Evolutionary conservation across 192 early-diverging fungal genomes (phyloP), one percentile per base, ranked within the genome.

Genomic region (Coemansia sp.): DNA sequence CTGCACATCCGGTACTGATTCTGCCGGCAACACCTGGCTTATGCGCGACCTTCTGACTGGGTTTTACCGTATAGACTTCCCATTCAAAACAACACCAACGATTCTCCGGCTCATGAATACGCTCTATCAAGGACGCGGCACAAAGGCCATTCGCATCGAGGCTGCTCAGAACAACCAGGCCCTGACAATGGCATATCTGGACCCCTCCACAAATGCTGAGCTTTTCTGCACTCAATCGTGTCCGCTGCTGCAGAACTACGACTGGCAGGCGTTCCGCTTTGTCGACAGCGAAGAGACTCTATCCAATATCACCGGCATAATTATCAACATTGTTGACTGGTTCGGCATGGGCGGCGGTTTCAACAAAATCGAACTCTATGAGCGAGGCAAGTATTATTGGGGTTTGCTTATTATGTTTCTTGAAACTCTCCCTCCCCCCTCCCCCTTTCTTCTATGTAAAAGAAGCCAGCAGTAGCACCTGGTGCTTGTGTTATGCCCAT

Each of bases 21-120:
- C 66, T n/a, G 26, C 68, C 3, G 66, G 80, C 25, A 71, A 85
- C 40, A 86, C 87, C n/a, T 91, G 89, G 89, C 76, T 93, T 28
- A 67, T 93, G 72, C 82, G 76, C 58, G 85, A 91, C 69, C 71
- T 81, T 62, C 84, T 86, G n/a, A 85, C 87, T 4, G 91, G 91
- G 16, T 89, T 83, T 61, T 89, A 85, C 84, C 76, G 87, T 35
- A 84, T 81, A 35, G 70, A 85, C 59, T 88, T 90, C 46, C 77
- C 75, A 7, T 72, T 79, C 52, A 58, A 75, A 28, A 63, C 87
- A 20, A 85, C 83, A 8, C 91, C 90, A 10, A 82, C 88, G 4
- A 72, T 87, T 10, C 84, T 93, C 63, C 83, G 89, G 4, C 68
- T 93, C 30, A 84, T 82, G 66, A 93, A 93, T 72, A 83, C 86